Conservation (phyloP, 345 rosid genomes). For the Limnanthes douglasii region DNA sequence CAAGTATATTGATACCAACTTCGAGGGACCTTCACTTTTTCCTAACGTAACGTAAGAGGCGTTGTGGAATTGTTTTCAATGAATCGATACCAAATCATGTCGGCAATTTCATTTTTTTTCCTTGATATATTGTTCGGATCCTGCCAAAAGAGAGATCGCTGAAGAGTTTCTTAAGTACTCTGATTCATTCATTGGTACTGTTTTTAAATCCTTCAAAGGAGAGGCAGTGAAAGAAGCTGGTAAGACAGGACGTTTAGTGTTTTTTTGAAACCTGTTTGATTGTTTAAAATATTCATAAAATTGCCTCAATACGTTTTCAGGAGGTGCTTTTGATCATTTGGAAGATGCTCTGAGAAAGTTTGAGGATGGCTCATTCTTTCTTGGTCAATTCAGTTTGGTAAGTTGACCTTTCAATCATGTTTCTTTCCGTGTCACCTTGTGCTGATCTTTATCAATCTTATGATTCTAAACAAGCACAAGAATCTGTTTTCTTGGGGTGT, state of each 20-base stretch:
- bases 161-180: slow-evolving; percentile 45
- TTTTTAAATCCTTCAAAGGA: slow-evolving; percentile 45
- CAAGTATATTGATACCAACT: slow-evolving; percentile 62
- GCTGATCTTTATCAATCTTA: slow-evolving; percentile 1
- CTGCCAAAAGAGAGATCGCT: slow-evolving; percentile 34
- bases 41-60: slow-evolving; percentile 27
- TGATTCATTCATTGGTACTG: slow-evolving; percentile 29
- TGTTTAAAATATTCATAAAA: neutral
- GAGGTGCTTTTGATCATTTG: slow-evolving; percentile 45
- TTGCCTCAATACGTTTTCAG: slow-evolving; percentile 43
- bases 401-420: slow-evolving; percentile 1
- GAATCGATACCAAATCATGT: slow-evolving; percentile 6
- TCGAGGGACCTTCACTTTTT: slow-evolving; percentile 65
- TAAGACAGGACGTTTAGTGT: slow-evolving; percentile 12
- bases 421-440: slow-evolving; percentile 1
- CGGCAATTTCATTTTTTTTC: neutral
- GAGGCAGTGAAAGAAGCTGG: slow-evolving; percentile 45
- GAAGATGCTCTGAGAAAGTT: slow-evolving; percentile 54
- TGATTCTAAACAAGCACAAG: too few relatives aligned
- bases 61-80: slow-evolving; percentile 3
- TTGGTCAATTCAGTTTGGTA: slow-evolving; percentile 71
- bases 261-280: neutral
- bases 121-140: slow-evolving; percentile 24
- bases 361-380: slow-evolving; percentile 83
- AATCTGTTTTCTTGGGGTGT: too few relatives aligned